Base-by-base conservation (phyloP, 768 basidiomycete genomes). In the Lyophyllum decastes region DNA sequence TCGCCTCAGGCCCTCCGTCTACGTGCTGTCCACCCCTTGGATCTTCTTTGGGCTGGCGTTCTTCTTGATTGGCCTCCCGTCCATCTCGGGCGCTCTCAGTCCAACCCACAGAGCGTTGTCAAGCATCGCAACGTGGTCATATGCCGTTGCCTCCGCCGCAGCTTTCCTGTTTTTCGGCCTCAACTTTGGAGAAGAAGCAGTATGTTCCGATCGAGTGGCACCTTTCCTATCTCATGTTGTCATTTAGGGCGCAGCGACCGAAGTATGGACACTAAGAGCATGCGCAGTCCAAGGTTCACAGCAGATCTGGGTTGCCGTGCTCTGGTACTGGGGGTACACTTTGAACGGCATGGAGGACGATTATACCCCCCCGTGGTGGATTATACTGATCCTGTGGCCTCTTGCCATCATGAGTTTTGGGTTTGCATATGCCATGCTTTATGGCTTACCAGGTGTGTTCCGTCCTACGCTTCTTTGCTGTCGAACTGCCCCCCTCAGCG, bases 121-220 rank as follows among this genome's bases (percentile, higher is more conserved):
- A 24, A 88, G 86, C 67, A 74, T 84, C 22, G 94, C 95, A 11
- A 94, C 92, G 1, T 96, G 94, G 94, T 85, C 78, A 45, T 97
- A 97, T 74, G 95, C 94, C 27, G 72, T 93, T 49, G 94, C 90
- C 19, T 96, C 95, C n/a, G 89, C 94, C 12, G 95, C 92, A 27
- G 89, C 92, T 11, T 97, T 96, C 81, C 76, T 86, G 49, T 95
- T 94, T 83, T 97, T 97, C 66, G 95, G 94, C 67, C 81, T 95
- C 60, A 97, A 97, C 73, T 97, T 97, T 70, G 95, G 95, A 71
- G 95, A 97, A 77, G 95, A 96, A 81, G 95, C 94, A 17, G 90
- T 90, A 72, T 49, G 80, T 76, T 40, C 7, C 24, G 46, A 26
- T 25, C 54, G 1, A 26, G 21, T 49, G 41, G 52, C 8, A 11